phyloP scores from a whole-genome alignment of 495 filamentous ascomycete genomes.

The Xylaria longipes region DNA sequence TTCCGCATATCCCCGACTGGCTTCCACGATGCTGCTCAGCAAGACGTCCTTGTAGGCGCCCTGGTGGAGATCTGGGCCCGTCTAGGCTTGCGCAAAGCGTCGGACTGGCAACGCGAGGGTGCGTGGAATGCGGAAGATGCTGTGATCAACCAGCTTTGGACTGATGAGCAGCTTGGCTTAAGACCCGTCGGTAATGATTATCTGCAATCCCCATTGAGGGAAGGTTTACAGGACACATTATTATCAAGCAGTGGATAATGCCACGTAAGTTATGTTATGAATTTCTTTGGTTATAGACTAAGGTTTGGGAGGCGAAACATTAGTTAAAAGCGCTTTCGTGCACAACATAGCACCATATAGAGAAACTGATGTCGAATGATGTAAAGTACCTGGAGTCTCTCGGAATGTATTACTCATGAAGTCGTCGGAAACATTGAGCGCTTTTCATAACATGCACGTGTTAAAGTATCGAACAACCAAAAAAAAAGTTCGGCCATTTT shows the following conservation, averaged over 20 bases:
- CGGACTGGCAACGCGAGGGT: constrained; percentile 74
- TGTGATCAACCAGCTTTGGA: constrained; percentile 5
- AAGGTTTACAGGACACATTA: neutral
- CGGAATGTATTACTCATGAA: neutral
- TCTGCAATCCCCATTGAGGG: neutral
- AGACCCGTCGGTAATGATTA: neutral
- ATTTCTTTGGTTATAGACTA: neutral
- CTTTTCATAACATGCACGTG: neutral
- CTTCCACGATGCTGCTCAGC: constrained; percentile 71
- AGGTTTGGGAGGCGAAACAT: neutral
- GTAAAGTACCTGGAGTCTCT: neutral
- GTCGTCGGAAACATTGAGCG: neutral
- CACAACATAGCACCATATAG: neutral
- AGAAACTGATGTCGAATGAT: neutral
- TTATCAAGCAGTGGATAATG: neutral
- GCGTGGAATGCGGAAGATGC: constrained; percentile 67
- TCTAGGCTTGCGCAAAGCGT: constrained; percentile 75
- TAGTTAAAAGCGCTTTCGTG: neutral
- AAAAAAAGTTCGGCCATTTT: neutral
- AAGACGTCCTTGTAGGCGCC: constrained; percentile 71
- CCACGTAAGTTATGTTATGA: neutral
- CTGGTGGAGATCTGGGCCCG: constrained; percentile 75
- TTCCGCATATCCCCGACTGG: constrained; percentile 84
- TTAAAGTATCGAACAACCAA: neutral
- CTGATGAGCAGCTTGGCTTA: constrained; percentile 23